Evolutionary conservation across 306 rosid species (phyloP).

Genomic region (Lagenaria siceraria): DNA sequence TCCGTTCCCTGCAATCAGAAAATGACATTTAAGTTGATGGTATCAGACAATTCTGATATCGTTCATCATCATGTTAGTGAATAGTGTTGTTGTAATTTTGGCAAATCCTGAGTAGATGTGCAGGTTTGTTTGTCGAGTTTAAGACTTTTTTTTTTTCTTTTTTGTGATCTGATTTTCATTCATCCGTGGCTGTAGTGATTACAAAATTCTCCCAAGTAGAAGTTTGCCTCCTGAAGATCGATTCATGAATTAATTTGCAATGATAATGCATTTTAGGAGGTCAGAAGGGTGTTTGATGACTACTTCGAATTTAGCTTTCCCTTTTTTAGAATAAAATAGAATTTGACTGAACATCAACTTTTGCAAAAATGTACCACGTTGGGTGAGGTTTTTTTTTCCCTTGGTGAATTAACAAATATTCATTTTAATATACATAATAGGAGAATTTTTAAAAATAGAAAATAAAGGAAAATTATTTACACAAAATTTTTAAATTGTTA

Average conservation of each 20-base stretch:
- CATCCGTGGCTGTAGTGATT: background rate
- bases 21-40: background rate
- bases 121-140: background rate
- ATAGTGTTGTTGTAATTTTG: background rate
- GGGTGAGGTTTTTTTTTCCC: too few relatives aligned
- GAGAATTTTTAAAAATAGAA: too few relatives aligned
- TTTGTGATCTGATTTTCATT: background rate
- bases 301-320: background rate
- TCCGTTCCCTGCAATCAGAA: background rate
- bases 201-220: background rate
- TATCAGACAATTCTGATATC: conserved; percentile 2
- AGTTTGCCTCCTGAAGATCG: background rate
- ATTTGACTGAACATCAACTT: too few relatives aligned
- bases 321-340: background rate
- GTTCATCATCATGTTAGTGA: background rate
- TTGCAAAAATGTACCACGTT: too few relatives aligned
- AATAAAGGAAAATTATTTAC: too few relatives aligned
- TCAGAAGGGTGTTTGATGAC: background rate
- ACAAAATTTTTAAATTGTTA: too few relatives aligned
- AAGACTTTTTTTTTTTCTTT: too few relatives aligned
- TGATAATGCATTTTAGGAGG: background rate
- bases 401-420: too few relatives aligned
- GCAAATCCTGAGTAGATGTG: background rate
- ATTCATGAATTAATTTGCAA: background rate
- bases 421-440: too few relatives aligned